Conservation (phyloP, 75 land plant genomes). For the Isoetes taiwanensis region DNA sequence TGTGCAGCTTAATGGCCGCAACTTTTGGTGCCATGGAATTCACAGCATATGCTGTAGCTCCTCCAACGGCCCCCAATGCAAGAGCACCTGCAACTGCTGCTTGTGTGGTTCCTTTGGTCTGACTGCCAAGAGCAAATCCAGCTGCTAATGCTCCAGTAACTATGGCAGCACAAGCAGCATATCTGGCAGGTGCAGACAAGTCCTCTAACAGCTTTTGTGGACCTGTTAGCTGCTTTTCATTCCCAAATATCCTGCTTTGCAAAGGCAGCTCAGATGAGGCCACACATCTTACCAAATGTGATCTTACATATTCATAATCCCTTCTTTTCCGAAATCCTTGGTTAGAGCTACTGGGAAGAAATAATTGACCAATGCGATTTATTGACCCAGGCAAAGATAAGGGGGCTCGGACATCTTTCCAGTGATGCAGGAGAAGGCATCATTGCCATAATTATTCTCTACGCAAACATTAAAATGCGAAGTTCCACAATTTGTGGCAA, state of each 20-base stretch:
- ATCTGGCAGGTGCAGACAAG: constrained; percentile 49
- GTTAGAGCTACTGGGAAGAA: too few relatives aligned
- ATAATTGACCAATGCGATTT: too few relatives aligned
- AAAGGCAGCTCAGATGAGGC: too few relatives aligned
- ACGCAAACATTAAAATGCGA: too few relatives aligned
- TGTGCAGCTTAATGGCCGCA: constrained; percentile 67
- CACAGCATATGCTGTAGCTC: constrained; percentile 48
- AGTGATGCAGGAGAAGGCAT: too few relatives aligned
- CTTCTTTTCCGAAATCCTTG: too few relatives aligned
- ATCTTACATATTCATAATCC: too few relatives aligned
- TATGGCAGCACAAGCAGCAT: constrained; percentile 42
- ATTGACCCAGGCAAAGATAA: too few relatives aligned
- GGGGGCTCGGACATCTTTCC: too few relatives aligned
- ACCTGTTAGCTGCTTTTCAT: constrained; percentile 49
- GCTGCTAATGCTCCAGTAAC: constrained; percentile 64
- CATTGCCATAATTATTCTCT: too few relatives aligned
- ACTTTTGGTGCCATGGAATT: constrained; percentile 61
- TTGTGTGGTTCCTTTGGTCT: constrained; percentile 22
- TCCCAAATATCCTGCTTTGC: constrained; percentile 47
- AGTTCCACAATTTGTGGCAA: too few relatives aligned
- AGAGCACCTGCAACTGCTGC: constrained; percentile 64
- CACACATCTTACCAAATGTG: too few relatives aligned
- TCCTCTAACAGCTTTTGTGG: constrained; percentile 39
- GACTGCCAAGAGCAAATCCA: constrained; percentile 58
- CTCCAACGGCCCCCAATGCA: constrained; percentile 66